phyloP scores from a whole-genome alignment of 148 eudicot genomes.

The Rhododendron henanense region DNA sequence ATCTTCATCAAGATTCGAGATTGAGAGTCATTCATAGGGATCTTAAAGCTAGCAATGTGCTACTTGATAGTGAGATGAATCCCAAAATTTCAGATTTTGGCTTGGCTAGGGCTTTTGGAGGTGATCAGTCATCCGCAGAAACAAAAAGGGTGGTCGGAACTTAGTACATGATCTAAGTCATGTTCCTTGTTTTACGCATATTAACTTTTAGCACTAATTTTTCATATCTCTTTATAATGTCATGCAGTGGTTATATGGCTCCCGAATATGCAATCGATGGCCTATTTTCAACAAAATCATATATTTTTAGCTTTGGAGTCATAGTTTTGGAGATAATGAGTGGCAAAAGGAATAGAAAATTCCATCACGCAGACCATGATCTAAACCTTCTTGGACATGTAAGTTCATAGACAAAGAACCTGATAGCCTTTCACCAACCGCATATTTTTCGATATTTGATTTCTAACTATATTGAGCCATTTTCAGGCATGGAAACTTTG shows the following conservation, averaged over 20 bases:
- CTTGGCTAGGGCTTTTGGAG: background rate
- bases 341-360: background rate
- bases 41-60: slow-evolving; percentile 13
- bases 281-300: slow-evolving; percentile 19
- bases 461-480: background rate
- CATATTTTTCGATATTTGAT: background rate
- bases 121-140: background rate
- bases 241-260: slow-evolving; percentile 34
- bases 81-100: slow-evolving; percentile 12
- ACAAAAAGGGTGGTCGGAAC: slow-evolving; percentile 5
- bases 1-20: too few species aligned
- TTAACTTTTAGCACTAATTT: background rate
- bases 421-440: background rate
- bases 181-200: background rate
- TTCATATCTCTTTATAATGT: background rate
- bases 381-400: slow-evolving; percentile 10
- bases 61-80: slow-evolving; percentile 10
- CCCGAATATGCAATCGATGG: slow-evolving; percentile 19
- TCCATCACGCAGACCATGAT: slow-evolving; percentile 2
- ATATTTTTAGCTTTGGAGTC: slow-evolving; percentile 8
- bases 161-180: background rate
- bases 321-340: background rate
- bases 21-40: background rate
- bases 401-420: slow-evolving; percentile 10
- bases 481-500: slow-evolving; percentile 23